Conservation (phyloP, 2,329 filamentous ascomycete species). For the Oidium heveae region DNA sequence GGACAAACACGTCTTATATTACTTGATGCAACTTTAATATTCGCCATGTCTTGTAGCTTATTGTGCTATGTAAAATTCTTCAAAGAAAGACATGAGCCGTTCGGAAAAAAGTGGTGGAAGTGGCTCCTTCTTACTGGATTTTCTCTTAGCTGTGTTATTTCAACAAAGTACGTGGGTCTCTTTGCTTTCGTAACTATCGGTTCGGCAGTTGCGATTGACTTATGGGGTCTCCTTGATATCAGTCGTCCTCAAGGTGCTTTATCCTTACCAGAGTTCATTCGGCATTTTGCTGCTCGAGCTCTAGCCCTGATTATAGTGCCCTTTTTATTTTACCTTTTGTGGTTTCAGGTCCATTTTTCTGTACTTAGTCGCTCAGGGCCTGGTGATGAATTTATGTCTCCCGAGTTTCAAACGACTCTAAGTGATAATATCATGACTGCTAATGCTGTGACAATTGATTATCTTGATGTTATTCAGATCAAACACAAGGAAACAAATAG, state of each 20-base stretch:
- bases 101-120: constrained; percentile 97
- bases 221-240: constrained; percentile 84
- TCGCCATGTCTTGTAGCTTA: constrained; percentile 89
- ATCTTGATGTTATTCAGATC: constrained; percentile 69
- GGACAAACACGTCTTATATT: constrained; percentile 89
- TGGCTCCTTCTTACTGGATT: constrained; percentile 93
- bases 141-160: constrained; percentile 87
- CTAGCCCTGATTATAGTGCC: constrained; percentile 71
- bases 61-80: constrained; percentile 94
- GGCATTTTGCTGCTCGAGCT: constrained; percentile 75
- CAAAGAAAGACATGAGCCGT: constrained; percentile 73
- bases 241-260: constrained; percentile 66
- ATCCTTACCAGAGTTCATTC: constrained; percentile 51
- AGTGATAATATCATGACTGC: constrained; percentile 84
- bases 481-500: constrained; percentile 95
- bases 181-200: constrained; percentile 97
- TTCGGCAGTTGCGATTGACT: constrained; percentile 74
- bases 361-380: constrained; percentile 73
- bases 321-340: constrained; percentile 96
- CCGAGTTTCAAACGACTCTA: constrained; percentile 90
- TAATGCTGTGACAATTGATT: constrained; percentile 66
- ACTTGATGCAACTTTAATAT: constrained; percentile 75
- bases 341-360: constrained; percentile 98
- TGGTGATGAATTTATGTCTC: constrained; percentile 96
- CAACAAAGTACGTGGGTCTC: constrained; percentile 87